Base-by-base conservation (phyloP, 2,329 filamentous ascomycete genomes). In the Celoporthe dispersa region DNA sequence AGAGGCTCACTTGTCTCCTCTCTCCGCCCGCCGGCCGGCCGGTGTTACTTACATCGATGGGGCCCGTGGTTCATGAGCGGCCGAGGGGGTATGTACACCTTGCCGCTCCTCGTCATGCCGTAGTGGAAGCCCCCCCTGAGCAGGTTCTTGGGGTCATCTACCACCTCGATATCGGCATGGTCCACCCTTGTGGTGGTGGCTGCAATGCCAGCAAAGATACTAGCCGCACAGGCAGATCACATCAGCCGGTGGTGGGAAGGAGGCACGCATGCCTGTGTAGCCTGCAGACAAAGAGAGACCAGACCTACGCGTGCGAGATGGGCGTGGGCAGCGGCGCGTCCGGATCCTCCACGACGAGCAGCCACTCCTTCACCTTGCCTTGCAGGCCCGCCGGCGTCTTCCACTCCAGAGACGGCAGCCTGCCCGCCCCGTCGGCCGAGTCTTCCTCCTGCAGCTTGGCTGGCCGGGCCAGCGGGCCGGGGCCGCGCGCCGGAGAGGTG, bases 31-130 rank as follows among this genome's bases (percentile, higher is more conserved):
- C 7, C 41, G 12, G 16, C 9, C 7, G 22, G 41, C 12, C 41
- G 44, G 44, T 48, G 44, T 7, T 48, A 57, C 61, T 77, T 75
- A 82, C 81, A 88, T 68, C 85, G 78, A 75, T 88, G 85, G 31
- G 80, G 79, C 0, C 86, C 85, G 73, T 87, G 83, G 35, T 85
- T 85, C 66, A 84, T 74, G 44, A 85, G 76, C 25, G 85, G 84
- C 16, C 80, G 76, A 1, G 86, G 84, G 0, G 82, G 78, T 4
- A 82, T 78, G 71, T 86, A 87, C 0, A 85, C 74, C 4, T 41
- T 77, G 0, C 80, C 79, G 2, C 79, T 76, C 5, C 79, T 75
- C 33, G 81, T 85, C 70, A 79, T 76, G 2, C 84, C 84, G 62
- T 84, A 85, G 68, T 80, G 78, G 70, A 87, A 87, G 0, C 84